Percentiles rank a stretch among this genome's conserved stretches.
These are phyloP conservation scores for Tylopilus vinaceipallidus DNA, from an alignment of 768 basidiomycete genomes.

Conservation along the genomic window DNA sequence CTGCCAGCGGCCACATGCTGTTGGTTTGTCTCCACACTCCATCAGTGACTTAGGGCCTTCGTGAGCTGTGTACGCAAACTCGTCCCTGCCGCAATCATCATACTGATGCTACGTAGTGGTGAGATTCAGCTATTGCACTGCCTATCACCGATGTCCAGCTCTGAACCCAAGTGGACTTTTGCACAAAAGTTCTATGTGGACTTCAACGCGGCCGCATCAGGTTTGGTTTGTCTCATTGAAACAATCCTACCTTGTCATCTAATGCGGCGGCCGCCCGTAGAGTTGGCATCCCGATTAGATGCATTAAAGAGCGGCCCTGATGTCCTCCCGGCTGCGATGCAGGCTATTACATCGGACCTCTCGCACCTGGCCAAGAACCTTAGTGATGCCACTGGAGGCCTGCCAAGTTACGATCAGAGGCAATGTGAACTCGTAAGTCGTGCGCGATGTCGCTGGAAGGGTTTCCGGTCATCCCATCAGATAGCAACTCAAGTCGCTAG, in stretches of 20 bases:
- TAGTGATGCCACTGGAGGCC: conserved; percentile 57
- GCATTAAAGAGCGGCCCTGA: conserved; percentile 32
- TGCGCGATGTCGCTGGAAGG: not conserved
- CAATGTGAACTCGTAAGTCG: conserved; percentile 62
- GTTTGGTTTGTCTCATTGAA: conserved; percentile 14
- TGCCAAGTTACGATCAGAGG: conserved; percentile 74
- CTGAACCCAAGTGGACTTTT: conserved; percentile 29
- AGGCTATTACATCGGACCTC: conserved; percentile 47
- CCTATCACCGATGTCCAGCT: conserved; percentile 20
- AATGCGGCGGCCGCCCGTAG: conserved; percentile 35
- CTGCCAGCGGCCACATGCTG: too few relatives aligned
- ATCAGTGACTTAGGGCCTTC: too few relatives aligned
- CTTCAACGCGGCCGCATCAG: conserved; percentile 26
- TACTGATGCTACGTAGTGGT: too few relatives aligned
- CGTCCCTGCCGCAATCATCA: too few relatives aligned
- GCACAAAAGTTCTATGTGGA: conserved; percentile 28
- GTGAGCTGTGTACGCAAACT: too few relatives aligned
- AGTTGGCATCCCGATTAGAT: conserved; percentile 47
- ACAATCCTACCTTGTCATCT: conserved; percentile 7
- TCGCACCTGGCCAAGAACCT: conserved; percentile 62
- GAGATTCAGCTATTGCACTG: too few relatives aligned
- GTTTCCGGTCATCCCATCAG: conserved; percentile 11
- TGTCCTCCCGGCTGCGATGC: conserved; percentile 36
- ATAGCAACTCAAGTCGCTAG: conserved; percentile 68
- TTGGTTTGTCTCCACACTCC: not conserved